These are phyloP conservation scores for Globisporangium emineosum DNA, from an alignment of 352 stramenopile species.

Conservation along the genomic window DNA sequence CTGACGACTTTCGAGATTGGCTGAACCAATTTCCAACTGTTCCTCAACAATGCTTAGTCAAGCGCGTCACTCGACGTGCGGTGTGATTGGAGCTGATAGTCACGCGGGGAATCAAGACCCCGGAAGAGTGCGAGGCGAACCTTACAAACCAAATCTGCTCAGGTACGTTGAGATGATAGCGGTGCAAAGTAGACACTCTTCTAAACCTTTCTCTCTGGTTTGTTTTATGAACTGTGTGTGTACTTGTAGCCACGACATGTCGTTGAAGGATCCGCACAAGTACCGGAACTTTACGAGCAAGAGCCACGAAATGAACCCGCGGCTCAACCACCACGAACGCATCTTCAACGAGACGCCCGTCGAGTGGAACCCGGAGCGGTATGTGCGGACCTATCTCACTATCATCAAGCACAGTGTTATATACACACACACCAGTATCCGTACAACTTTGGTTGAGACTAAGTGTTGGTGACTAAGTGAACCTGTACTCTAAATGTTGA, in stretches of 20 bases:
- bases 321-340: slow-evolving; percentile 45
- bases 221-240: too few species aligned
- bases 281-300: slow-evolving; percentile 63
- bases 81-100: slow-evolving; percentile 38
- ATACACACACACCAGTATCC: too few species aligned
- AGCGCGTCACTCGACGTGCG: slow-evolving; percentile 48
- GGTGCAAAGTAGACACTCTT: too few species aligned
- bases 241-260: slow-evolving; percentile 34
- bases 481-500: too few species aligned
- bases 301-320: slow-evolving; percentile 37
- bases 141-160: slow-evolving; percentile 47
- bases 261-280: slow-evolving; percentile 21
- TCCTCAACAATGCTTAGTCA: slow-evolving; percentile 21
- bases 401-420: too few species aligned
- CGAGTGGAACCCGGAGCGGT: slow-evolving; percentile 55
- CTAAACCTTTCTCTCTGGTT: neutral
- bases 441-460: too few species aligned
- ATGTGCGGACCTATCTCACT: neutral
- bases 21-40: neutral
- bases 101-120: neutral
- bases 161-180: slow-evolving; percentile 19
- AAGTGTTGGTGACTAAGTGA: neutral
- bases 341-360: slow-evolving; percentile 72
- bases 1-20: neutral
- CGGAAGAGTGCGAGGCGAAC: slow-evolving; percentile 30